phyloP scores from a whole-genome alignment of 1,284 basidiomycete species.

The Cryptococcus sp. region DNA sequence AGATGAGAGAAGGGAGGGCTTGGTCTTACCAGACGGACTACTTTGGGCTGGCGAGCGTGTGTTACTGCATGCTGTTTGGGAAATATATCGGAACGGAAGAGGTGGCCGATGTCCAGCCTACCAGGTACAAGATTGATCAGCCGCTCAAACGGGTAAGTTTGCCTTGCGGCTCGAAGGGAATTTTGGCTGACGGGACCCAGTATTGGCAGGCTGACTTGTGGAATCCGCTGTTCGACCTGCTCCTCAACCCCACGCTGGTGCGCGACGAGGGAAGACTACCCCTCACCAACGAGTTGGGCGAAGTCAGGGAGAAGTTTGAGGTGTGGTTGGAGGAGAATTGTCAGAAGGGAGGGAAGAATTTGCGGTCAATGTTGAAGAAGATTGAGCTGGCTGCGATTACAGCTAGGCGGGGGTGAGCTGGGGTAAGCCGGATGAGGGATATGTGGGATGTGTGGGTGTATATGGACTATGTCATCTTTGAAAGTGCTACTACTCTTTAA shows the following conservation, averaged over 20 bases:
- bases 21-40: conserved; percentile 98
- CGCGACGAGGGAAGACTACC: conserved; percentile 57
- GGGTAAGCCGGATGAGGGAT: too few species aligned
- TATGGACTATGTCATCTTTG: too few species aligned
- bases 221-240: conserved; percentile 73
- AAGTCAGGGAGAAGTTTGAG: conserved; percentile 75
- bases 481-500: too few species aligned
- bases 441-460: too few species aligned
- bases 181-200: conserved; percentile 15
- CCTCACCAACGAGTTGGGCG: conserved; percentile 61
- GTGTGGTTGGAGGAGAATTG: conserved; percentile 68
- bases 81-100: conserved; percentile 74
- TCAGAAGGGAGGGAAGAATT: conserved; percentile 76
- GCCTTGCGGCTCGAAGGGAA: background rate
- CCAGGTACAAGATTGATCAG: conserved; percentile 59
- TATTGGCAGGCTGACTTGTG: conserved; percentile 94
- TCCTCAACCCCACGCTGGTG: conserved; percentile 69
- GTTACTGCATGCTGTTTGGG: conserved; percentile 93
- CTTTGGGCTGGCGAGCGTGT: conserved; percentile 84
- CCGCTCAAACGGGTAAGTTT: conserved; percentile 64
- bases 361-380: conserved; percentile 65
- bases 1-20: conserved; percentile 72
- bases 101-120: conserved; percentile 15
- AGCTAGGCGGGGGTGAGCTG: background rate
- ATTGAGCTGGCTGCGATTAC: conserved; percentile 37